Base-by-base conservation (phyloP, 148 eudicot genomes). In the Bassia scoparia region DNA sequence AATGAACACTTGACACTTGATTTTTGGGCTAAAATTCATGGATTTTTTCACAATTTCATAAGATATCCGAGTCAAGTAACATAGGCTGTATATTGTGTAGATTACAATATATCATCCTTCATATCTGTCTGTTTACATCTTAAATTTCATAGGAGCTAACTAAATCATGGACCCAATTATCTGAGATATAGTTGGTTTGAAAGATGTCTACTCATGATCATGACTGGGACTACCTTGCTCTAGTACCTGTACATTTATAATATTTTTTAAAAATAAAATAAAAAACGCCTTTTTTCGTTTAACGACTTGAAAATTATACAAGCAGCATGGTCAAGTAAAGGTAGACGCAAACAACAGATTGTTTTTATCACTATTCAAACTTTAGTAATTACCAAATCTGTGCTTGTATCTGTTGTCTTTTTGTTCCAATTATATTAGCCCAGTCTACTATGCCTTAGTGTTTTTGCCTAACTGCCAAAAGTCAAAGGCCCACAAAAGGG, bases 361-460 rank as follows among this genome's bases (percentile, higher is more conserved):
- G 43, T 71, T 17, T 50, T 16, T 5, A 27, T 12, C 27, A 27
- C 18, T n/a, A n/a, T 72, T 12, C 50, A 20, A 61, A 21, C 0
- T n/a, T 43, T 23, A 41, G 1, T 0, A 13, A 24, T 23, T 70
- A 58, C 48, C 54, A 9, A 30, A 59, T 52, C 44, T 35, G 2
- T 56, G 74, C 52, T 70, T 46, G 48, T 30, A 31, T 30, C 61
- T 46, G 20, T 48, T 50, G 31, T 73, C 11, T 26, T 31, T 5
- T 8, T 50, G 49, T 61, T 63, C 37, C 54, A 33, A 68, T 18
- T 56, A 59, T n/a, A 49, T 20, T 23, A 58, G 67, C n/a, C 59
- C 73, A 68, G 73, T 68, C 59, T 60, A 75, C n/a, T n/a, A 68
- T 31, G 68, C 33, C 33, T 33, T n/a, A n/a, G n/a, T n/a, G n/a